Evolutionary conservation across 116 monocot species (phyloP).

Genomic region (Zostera marina): DNA sequence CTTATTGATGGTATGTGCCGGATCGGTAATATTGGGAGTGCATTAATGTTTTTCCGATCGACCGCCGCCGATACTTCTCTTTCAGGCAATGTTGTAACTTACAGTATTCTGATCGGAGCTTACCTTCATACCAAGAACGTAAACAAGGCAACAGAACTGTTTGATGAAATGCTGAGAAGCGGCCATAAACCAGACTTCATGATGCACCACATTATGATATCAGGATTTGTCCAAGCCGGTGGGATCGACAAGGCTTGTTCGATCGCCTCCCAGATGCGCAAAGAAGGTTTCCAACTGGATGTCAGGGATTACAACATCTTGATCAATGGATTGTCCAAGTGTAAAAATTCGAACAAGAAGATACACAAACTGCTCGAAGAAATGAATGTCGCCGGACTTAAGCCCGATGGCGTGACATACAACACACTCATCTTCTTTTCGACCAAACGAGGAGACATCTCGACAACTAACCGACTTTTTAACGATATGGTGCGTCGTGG

Average conservation of each 20-base stretch:
- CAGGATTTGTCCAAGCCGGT: conserved; percentile 38
- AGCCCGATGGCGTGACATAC: conserved; percentile 56
- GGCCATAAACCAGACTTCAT: conserved; percentile 44
- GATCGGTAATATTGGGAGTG: conserved; percentile 33
- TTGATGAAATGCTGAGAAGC: conserved; percentile 47
- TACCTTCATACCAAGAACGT: conserved; percentile 61
- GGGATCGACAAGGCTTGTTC: conserved; percentile 37
- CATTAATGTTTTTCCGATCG: conserved; percentile 38
- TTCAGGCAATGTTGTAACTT: conserved; percentile 36
- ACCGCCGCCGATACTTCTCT: conserved; percentile 6
- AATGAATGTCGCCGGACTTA: conserved; percentile 28
- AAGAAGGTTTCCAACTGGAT: conserved; percentile 38
- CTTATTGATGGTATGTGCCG: conserved; percentile 58
- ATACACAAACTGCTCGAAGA: conserved; percentile 22
- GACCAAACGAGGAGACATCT: conserved; percentile 36
- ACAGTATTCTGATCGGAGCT: conserved; percentile 49
- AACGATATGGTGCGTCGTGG: conserved; percentile 35
- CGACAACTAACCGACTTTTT: conserved; percentile 26
- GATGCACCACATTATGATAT: conserved; percentile 57
- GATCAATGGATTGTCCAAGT: conserved; percentile 55
- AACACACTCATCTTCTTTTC: conserved; percentile 53
- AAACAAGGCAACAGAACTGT: conserved; percentile 44
- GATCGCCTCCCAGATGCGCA: conserved; percentile 34
- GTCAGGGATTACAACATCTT: conserved; percentile 50
- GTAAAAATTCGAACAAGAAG: conserved; percentile 33